phyloP scores from a whole-genome alignment of 2,329 filamentous ascomycete genomes.

The Plenodomus lindquistii region DNA sequence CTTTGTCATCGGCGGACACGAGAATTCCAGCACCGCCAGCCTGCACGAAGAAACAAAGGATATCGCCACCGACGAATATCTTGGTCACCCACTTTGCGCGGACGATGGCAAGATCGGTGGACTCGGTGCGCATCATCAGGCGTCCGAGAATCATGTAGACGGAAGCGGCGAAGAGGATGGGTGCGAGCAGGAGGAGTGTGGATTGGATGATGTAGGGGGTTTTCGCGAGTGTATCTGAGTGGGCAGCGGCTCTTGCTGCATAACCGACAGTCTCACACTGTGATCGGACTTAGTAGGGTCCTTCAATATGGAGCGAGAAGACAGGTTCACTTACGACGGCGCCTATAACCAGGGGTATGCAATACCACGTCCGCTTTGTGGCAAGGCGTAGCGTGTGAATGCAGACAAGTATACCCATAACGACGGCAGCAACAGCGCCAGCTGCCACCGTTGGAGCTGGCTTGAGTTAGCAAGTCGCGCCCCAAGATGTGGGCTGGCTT shows the following conservation, averaged over 20 bases:
- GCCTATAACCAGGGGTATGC: constrained; percentile 54
- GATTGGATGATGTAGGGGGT: constrained; percentile 46
- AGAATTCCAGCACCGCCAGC: constrained; percentile 53
- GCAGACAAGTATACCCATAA: constrained; percentile 52
- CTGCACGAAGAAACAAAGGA: constrained; percentile 59
- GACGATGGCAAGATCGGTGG: constrained; percentile 50
- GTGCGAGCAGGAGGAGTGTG: constrained; percentile 40
- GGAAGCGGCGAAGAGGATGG: constrained; percentile 52
- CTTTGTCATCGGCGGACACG: constrained; percentile 25
- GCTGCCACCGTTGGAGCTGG: constrained; percentile 53
- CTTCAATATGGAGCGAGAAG: constrained; percentile 44
- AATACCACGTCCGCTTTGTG: constrained; percentile 55
- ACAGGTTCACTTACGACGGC: constrained; percentile 32
- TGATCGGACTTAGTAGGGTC: not conserved
- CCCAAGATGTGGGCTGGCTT: too few relatives aligned
- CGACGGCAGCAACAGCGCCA: constrained; percentile 52
- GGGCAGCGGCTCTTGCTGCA: constrained; percentile 40
- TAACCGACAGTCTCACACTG: constrained; percentile 49
- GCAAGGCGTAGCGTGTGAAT: constrained; percentile 51
- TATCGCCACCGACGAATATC: constrained; percentile 60
- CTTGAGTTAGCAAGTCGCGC: too few relatives aligned
- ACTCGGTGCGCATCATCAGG: constrained; percentile 48
- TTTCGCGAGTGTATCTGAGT: constrained; percentile 36
- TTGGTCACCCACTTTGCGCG: constrained; percentile 54
- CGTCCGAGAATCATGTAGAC: constrained; percentile 54